Conservation (phyloP, 345 rosid genomes). For the Camelina sativa region DNA sequence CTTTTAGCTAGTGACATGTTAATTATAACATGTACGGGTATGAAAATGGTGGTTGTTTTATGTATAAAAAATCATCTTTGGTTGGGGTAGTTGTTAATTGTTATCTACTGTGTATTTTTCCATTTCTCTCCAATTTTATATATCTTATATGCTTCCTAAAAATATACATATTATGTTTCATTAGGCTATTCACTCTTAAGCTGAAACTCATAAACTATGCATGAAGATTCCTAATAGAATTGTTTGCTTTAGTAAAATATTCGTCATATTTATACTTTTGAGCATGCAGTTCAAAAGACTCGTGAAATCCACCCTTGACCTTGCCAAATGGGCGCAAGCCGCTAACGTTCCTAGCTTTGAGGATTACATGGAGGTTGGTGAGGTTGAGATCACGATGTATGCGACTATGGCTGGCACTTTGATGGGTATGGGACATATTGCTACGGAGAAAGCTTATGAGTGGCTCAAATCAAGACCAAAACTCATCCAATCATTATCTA, state of each 20-base stretch:
- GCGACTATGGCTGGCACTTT: slow-evolving; percentile 4
- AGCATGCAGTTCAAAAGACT: slow-evolving; percentile 7
- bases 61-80: no score
- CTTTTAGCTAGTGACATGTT: neutral
- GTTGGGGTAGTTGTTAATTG: no score
- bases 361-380: slow-evolving; percentile 37
- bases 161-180: no score
- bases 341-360: slow-evolving; percentile 22
- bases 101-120: no score
- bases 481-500: neutral
- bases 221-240: no score
- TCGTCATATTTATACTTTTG: neutral
- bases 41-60: no score
- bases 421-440: slow-evolving; percentile 24
- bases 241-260: neutral
- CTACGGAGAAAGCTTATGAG: slow-evolving; percentile 8
- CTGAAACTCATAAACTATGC: no score
- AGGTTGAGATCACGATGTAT: slow-evolving; percentile 7
- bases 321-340: slow-evolving; percentile 9
- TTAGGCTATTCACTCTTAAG: neutral
- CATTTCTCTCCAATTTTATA: no score
- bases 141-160: no score
- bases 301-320: slow-evolving; percentile 16
- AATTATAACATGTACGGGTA: neutral
- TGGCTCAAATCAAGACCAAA: slow-evolving; percentile 36